Base-by-base conservation (phyloP, 177 flowering plant species). In the Vitis hybrid region DNA sequence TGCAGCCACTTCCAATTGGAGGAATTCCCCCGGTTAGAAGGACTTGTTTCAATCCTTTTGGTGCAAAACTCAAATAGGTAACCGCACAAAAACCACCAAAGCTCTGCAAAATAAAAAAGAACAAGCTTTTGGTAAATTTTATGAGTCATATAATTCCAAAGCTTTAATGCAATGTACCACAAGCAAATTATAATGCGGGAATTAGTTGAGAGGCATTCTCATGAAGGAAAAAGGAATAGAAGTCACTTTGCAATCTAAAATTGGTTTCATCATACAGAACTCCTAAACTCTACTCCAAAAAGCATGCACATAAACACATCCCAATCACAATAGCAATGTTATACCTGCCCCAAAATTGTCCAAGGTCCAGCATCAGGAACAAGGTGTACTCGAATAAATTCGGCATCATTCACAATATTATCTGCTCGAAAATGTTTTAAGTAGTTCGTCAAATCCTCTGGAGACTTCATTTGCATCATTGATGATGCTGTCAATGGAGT, bases 321-420 rank as follows among this genome's bases (percentile, higher is more conserved):
- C 18, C 26, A 48, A 14, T 15, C 2, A 18, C 7, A 14, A 58
- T 2, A 52, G 45, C 52, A 50, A 48, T 31, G 52, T 51, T 61
- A 19, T 82, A 93, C 99, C 94, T 93, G 99, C 10, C 98, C 99
- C 78, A 95, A 76, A 71, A 95, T 59, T 4, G 96, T 85, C 99
- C 98, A 95, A 18, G 92, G 87, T 62, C 79, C 85, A 71, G 88
- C 87, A 76, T 86, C 85, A 66, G 98, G 97, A 59, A 91, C 93
- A 68, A 95, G 75, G 63, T 74, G 87, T 62, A 84, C 82, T 70
- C 98, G 90, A 76, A 91, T 88, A 68, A 91, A 91, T 75, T 95
- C 99, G 50, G 99, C 96, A 87, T 95, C 99, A 16, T 89, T 90
- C n/a, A 95, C 99, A 45, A 95, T 91, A 74, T 83, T 95, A 69